Conservation (phyloP, 805 yeast species). For the Soucietia sequanensis region DNA sequence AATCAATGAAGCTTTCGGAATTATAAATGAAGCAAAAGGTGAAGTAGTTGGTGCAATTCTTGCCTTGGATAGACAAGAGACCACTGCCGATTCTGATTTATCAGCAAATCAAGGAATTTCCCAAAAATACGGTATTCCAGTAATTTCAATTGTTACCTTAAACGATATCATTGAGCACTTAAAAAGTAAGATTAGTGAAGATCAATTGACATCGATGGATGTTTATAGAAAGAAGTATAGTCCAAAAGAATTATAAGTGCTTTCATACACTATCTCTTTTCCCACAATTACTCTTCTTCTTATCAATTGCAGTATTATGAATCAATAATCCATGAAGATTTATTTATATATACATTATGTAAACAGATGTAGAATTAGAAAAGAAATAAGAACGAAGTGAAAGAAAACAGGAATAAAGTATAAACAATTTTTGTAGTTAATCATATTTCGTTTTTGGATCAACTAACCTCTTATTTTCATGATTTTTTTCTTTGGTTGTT, state of each 20-base stretch:
- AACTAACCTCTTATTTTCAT: conserved; percentile 57
- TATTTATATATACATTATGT: too few relatives aligned
- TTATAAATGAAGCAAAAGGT: conserved; percentile 71
- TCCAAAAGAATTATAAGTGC: conserved; percentile 26
- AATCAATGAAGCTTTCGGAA: conserved; percentile 86
- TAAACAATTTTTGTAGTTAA: too few relatives aligned
- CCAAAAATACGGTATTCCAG: conserved; percentile 74
- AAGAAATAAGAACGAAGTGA: too few relatives aligned
- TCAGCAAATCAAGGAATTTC: conserved; percentile 85
- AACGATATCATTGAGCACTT: conserved; percentile 70
- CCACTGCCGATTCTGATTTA: conserved; percentile 60
- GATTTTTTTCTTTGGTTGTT: conserved; percentile 53
- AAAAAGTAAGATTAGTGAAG: conserved; percentile 52
- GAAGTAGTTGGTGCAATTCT: conserved; percentile 79
- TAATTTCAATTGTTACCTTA: conserved; percentile 74
- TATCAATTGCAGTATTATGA: too few relatives aligned
- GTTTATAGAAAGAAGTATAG: conserved; percentile 55
- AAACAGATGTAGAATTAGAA: too few relatives aligned
- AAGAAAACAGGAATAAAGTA: too few relatives aligned
- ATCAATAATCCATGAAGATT: too few relatives aligned
- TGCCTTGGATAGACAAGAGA: conserved; percentile 95
- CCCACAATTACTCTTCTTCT: too few relatives aligned
- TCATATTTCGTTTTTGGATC: not conserved
- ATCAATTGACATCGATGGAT: conserved; percentile 56
- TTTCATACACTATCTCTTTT: too few relatives aligned